Conservation (phyloP, 208 protist species). For the Endotrypanum monterogeii region DNA sequence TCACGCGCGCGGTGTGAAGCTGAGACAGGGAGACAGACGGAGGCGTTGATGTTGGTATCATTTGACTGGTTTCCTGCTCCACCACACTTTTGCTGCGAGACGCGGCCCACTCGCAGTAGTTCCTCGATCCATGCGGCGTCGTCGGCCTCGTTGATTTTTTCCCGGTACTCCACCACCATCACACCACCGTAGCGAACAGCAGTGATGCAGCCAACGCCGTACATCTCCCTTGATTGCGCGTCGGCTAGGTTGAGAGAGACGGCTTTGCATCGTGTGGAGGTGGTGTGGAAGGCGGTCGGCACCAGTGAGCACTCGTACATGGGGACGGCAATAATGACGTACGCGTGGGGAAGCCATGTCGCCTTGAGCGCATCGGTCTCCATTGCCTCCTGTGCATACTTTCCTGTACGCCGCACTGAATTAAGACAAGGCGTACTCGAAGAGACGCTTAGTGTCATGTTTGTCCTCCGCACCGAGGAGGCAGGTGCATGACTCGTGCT, state of each 20-base stretch:
- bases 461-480: neutral
- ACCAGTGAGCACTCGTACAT: constrained; percentile 66
- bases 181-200: constrained; percentile 62
- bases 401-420: constrained; percentile 15
- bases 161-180: constrained; percentile 61
- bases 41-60: neutral
- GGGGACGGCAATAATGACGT: constrained; percentile 56
- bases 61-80: neutral
- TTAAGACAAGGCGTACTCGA: neutral
- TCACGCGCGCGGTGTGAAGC: constrained; percentile 17
- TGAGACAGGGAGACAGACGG: neutral
- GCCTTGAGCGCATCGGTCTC: constrained; percentile 29
- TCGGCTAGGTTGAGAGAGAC: constrained; percentile 56
- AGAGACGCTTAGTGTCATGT: neutral
- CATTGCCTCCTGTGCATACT: constrained; percentile 28
- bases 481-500: neutral
- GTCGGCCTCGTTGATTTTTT: constrained; percentile 32
- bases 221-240: constrained; percentile 41
- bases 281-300: constrained; percentile 48
- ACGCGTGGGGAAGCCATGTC: constrained; percentile 58
- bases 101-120: constrained; percentile 23
- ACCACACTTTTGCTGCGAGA: neutral
- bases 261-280: constrained; percentile 41
- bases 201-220: constrained; percentile 65
- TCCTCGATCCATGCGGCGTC: constrained; percentile 46